Percentiles rank a stretch among this genome's conserved stretches.
Conservation (phyloP, 2,329 filamentous ascomycete species). For the Epichloe baconii region DNA sequence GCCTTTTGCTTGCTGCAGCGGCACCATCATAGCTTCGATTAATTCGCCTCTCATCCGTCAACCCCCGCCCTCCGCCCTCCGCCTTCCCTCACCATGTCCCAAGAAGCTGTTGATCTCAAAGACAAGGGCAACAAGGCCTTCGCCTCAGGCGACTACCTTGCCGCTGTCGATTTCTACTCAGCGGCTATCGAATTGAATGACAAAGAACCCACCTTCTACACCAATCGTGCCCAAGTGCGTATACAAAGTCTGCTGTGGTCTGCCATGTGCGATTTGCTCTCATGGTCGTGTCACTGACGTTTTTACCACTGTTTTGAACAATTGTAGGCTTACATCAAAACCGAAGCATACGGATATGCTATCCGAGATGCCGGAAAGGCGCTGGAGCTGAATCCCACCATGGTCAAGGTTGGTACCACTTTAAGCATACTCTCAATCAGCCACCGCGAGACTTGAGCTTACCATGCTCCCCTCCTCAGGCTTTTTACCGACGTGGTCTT, state of each 20-base stretch:
- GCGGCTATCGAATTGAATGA: conserved; percentile 78
- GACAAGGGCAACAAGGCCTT: conserved; percentile 93
- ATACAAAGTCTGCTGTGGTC: conserved; percentile 2
- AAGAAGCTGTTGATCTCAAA: conserved; percentile 74
- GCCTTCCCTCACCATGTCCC: conserved; percentile 22
- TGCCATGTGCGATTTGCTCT: neutral
- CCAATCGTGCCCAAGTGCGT: conserved; percentile 84
- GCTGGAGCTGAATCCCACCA: conserved; percentile 74
- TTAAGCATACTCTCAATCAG: neutral
- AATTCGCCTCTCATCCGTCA: neutral
- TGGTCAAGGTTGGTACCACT: conserved; percentile 61
- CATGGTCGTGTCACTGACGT: conserved; percentile 34
- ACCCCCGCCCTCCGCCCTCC: conserved; percentile 1
- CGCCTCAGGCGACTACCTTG: conserved; percentile 70
- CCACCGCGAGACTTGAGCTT: neutral
- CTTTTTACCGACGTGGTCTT: conserved; percentile 86
- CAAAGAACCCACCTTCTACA: conserved; percentile 79
- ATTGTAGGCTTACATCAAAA: conserved; percentile 79
- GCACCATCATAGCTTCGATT: neutral
- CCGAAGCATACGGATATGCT: conserved; percentile 88
- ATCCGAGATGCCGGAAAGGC: conserved; percentile 84
- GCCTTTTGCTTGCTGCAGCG: neutral
- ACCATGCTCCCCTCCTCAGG: conserved; percentile 34
- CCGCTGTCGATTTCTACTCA: conserved; percentile 70
- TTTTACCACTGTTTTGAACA: neutral